Percentiles rank a stretch among this genome's conserved stretches.
phyloP scores from a whole-genome alignment of 1,284 basidiomycete genomes.

The Cerrena zonata region DNA sequence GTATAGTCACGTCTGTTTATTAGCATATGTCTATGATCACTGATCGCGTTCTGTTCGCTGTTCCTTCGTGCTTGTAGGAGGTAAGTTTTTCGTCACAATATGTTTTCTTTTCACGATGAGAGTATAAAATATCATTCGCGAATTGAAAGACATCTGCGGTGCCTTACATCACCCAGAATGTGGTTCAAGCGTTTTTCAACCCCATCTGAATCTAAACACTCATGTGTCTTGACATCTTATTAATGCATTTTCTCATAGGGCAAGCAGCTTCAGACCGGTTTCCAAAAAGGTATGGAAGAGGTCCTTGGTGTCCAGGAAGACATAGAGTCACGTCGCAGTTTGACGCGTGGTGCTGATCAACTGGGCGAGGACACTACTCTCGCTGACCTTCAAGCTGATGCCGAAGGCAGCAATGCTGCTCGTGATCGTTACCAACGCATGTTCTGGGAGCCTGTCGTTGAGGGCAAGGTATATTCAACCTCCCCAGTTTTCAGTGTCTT shows the following conservation, averaged over 20 bases:
- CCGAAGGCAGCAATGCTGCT: conserved; percentile 48
- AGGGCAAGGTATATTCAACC: conserved; percentile 46
- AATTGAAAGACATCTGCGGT: conserved; percentile 49
- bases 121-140: conserved; percentile 62
- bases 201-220: conserved; percentile 48
- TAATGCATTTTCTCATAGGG: conserved; percentile 32
- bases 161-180: conserved; percentile 52
- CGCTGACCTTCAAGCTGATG: conserved; percentile 57
- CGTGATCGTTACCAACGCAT: conserved; percentile 62
- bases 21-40: conserved; percentile 10
- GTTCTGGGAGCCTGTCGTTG: conserved; percentile 70
- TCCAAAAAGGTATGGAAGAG: conserved; percentile 62
- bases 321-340: conserved; percentile 1
- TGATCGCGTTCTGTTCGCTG: neutral
- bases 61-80: conserved; percentile 23
- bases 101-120: neutral
- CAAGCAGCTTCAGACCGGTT: conserved; percentile 60
- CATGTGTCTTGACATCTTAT: conserved; percentile 4
- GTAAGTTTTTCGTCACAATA: conserved; percentile 14
- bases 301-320: conserved; percentile 46
- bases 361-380: conserved; percentile 39
- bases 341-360: conserved; percentile 15
- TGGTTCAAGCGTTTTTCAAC: conserved; percentile 61
- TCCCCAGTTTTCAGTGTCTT: neutral
- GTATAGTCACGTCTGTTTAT: neutral